Conservation (phyloP, 306 rosid species). For the Ammopiptanthus mongolicus region DNA sequence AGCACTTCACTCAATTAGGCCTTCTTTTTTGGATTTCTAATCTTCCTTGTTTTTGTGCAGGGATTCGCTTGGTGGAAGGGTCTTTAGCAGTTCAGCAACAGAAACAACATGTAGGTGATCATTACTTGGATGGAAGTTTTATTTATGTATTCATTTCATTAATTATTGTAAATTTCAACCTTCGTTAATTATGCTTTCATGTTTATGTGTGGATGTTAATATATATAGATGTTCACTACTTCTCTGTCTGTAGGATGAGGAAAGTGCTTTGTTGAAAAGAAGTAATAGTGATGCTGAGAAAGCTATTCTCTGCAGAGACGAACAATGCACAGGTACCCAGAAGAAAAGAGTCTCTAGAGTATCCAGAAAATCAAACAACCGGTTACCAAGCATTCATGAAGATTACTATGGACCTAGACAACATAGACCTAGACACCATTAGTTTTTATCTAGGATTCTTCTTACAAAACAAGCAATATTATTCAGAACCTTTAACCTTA, state of each 20-base stretch:
- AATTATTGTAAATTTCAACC: background rate
- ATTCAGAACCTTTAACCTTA: background rate
- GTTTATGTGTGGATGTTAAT: background rate
- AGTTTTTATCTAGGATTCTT: constrained; percentile 12
- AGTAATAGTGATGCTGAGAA: constrained; percentile 14
- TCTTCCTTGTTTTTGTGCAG: constrained; percentile 32
- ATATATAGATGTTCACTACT: constrained; percentile 6
- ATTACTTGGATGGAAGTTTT: background rate
- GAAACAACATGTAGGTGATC: constrained; percentile 40
- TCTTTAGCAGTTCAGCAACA: constrained; percentile 28
- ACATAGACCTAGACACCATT: constrained; percentile 58
- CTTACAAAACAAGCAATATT: background rate
- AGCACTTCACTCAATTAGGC: background rate
- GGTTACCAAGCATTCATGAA: constrained; percentile 62
- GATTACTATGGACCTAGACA: constrained; percentile 72
- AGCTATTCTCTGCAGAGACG: constrained; percentile 34
- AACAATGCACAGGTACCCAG: constrained; percentile 60
- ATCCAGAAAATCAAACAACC: constrained; percentile 47
- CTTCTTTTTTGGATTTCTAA: constrained; percentile 3
- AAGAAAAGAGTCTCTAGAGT: constrained; percentile 49
- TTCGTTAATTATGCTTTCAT: background rate
- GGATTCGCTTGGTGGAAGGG: constrained; percentile 60
- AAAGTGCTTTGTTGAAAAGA: constrained; percentile 20
- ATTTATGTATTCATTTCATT: background rate
- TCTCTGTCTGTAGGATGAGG: constrained; percentile 38